Evolutionary conservation across 495 filamentous ascomycete species (phyloP).

Genomic region (Astrocystis sublimbata): DNA sequence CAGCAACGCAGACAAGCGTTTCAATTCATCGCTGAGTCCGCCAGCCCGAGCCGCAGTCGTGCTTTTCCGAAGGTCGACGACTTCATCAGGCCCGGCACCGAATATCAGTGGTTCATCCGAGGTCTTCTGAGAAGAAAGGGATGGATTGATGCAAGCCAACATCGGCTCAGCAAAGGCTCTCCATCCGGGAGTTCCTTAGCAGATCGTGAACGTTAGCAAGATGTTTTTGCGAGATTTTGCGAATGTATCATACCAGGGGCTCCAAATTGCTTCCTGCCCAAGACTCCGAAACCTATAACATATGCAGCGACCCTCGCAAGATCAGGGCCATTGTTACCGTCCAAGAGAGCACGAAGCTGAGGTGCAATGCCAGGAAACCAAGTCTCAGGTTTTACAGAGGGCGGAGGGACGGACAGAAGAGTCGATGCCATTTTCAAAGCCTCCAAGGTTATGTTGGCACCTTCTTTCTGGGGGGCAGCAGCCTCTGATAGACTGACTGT

Average conservation of each 20-base stretch:
- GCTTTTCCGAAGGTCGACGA: slow-evolving; percentile 44
- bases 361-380: slow-evolving; percentile 68
- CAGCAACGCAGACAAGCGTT: slow-evolving; percentile 58
- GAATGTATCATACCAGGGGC: slow-evolving; percentile 57
- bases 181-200: slow-evolving; percentile 63
- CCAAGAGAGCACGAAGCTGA: slow-evolving; percentile 67
- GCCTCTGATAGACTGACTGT: slow-evolving; percentile 41
- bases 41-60: slow-evolving; percentile 42
- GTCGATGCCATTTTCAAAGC: slow-evolving; percentile 66
- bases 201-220: slow-evolving; percentile 4
- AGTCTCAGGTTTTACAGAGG: slow-evolving; percentile 51
- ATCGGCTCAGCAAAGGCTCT: slow-evolving; percentile 67
- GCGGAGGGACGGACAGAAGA: slow-evolving; percentile 64
- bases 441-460: slow-evolving; percentile 70
- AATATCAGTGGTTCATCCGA: slow-evolving; percentile 20
- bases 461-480: slow-evolving; percentile 46
- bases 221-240: neutral
- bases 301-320: slow-evolving; percentile 67
- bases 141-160: slow-evolving; percentile 61
- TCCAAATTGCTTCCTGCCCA: slow-evolving; percentile 66
- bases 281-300: slow-evolving; percentile 71
- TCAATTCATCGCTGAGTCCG: slow-evolving; percentile 52
- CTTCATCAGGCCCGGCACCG: slow-evolving; percentile 28
- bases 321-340: slow-evolving; percentile 64
- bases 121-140: slow-evolving; percentile 28